Percentiles rank a stretch among this genome's conserved stretches.
Evolutionary conservation across 495 filamentous ascomycete species (phyloP).

Genomic region (Aspergillus asperescens): DNA sequence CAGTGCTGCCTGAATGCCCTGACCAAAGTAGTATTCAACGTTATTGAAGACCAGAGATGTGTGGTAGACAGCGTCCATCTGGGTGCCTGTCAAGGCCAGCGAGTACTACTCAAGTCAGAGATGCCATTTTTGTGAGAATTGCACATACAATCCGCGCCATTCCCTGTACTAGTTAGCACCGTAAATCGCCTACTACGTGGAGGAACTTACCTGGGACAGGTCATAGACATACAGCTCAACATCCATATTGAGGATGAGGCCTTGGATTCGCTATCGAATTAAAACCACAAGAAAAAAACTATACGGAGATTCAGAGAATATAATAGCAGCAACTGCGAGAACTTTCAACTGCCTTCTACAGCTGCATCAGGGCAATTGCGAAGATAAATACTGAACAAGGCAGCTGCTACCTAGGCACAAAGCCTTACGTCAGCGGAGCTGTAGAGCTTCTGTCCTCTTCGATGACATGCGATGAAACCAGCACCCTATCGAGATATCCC

Average conservation of each 20-base stretch:
- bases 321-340: not conserved
- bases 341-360: not conserved
- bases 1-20: slow-evolving; percentile 70
- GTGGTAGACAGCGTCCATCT: slow-evolving; percentile 87
- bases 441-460: slow-evolving; percentile 23
- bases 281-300: not conserved
- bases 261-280: not conserved
- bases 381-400: slow-evolving; percentile 1
- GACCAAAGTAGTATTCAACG: slow-evolving; percentile 69
- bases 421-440: slow-evolving; percentile 35
- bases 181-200: not conserved
- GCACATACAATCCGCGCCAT: slow-evolving; percentile 44
- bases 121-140: not conserved
- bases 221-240: slow-evolving; percentile 93
- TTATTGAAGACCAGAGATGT: slow-evolving; percentile 79
- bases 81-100: slow-evolving; percentile 53
- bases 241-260: slow-evolving; percentile 54
- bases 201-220: slow-evolving; percentile 61
- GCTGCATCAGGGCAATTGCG: not conserved
- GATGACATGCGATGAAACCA: slow-evolving; percentile 11
- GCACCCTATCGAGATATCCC: not conserved
- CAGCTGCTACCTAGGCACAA: slow-evolving; percentile 21
- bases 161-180: slow-evolving; percentile 30
- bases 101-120: slow-evolving; percentile 38
- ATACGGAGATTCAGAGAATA: not conserved